Evolutionary conservation across 805 yeast species (phyloP).

Genomic region (Torulaspora microellipsoides): DNA sequence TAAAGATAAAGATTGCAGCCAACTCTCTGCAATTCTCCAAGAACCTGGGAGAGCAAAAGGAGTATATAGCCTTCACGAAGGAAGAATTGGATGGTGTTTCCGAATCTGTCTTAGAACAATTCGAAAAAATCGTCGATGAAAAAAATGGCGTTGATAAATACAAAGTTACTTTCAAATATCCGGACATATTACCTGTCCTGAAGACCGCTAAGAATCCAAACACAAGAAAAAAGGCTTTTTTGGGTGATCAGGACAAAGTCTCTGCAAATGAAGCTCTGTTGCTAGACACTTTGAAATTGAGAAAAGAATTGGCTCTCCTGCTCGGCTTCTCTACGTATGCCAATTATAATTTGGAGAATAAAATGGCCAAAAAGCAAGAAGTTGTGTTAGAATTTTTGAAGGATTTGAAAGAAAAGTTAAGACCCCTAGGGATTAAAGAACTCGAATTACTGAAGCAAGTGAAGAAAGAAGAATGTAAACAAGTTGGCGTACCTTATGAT

Average conservation of each 20-base stretch:
- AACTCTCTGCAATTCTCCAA: constrained; percentile 55
- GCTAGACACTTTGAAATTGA: constrained; percentile 52
- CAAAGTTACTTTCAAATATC: constrained; percentile 77
- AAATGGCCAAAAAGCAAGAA: constrained; percentile 71
- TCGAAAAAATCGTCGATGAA: constrained; percentile 40
- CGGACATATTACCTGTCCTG: constrained; percentile 73
- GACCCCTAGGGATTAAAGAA: constrained; percentile 57
- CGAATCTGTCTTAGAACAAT: constrained; percentile 52
- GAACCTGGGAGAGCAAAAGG: constrained; percentile 69
- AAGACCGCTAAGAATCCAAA: constrained; percentile 60
- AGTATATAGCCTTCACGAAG: constrained; percentile 50
- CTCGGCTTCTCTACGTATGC: constrained; percentile 69
- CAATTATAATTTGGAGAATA: constrained; percentile 64
- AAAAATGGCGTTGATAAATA: constrained; percentile 40
- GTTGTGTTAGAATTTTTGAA: constrained; percentile 57
- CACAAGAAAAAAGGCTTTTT: constrained; percentile 62
- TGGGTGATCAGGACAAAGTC: constrained; percentile 65
- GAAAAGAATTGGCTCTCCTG: constrained; percentile 56
- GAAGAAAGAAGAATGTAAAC: constrained; percentile 49
- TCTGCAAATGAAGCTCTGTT: constrained; percentile 61
- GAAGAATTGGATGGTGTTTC: constrained; percentile 76
- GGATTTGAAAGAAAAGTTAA: constrained; percentile 55
- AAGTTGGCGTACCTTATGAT: constrained; percentile 42
- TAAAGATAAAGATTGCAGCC: constrained; percentile 56
- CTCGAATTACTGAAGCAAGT: constrained; percentile 43